Percentiles rank a stretch among this genome's conserved stretches.
These are phyloP conservation scores for Talaromyces sp. DNA, from an alignment of 2,329 filamentous ascomycete species.

Conservation along the genomic window DNA sequence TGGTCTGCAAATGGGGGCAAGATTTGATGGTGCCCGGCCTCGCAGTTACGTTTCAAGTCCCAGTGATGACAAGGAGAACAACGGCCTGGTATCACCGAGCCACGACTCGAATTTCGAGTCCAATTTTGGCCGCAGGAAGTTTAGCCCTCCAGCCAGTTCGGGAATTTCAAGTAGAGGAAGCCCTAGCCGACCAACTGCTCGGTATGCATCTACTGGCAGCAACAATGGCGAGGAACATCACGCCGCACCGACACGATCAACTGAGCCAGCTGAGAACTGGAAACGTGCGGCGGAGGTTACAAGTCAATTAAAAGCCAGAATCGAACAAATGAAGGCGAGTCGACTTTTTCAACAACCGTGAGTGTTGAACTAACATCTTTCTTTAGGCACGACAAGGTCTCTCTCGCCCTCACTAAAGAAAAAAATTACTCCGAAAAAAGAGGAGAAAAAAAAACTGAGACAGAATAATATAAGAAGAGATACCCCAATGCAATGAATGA, in stretches of 20 bases:
- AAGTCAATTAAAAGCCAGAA: constrained; percentile 92
- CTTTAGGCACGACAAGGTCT: constrained; percentile 13
- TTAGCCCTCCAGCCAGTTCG: constrained; percentile 39
- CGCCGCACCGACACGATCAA: constrained; percentile 22
- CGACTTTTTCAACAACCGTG: not conserved
- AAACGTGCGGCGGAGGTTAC: constrained; percentile 95
- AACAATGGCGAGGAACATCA: constrained; percentile 30
- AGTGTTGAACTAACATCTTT: not conserved
- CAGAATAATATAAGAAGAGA: constrained; percentile 9
- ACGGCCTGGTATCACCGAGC: constrained; percentile 35
- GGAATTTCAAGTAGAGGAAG: constrained; percentile 33
- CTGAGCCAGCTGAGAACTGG: constrained; percentile 81
- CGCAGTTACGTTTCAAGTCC: constrained; percentile 50
- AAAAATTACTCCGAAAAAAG: not conserved
- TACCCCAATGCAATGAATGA: constrained; percentile 11
- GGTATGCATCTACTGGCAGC: constrained; percentile 28
- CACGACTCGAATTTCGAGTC: constrained; percentile 19
- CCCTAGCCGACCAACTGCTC: constrained; percentile 30
- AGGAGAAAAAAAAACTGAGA: not conserved
- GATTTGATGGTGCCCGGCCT: constrained; percentile 38
- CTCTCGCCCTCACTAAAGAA: constrained; percentile 33
- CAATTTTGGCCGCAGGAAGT: constrained; percentile 36
- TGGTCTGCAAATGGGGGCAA: constrained; percentile 33
- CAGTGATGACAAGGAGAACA: constrained; percentile 72
- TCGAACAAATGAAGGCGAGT: constrained; percentile 91